Evolutionary conservation across 805 yeast species (phyloP).

Genomic region (Yarrowia alimentaria): DNA sequence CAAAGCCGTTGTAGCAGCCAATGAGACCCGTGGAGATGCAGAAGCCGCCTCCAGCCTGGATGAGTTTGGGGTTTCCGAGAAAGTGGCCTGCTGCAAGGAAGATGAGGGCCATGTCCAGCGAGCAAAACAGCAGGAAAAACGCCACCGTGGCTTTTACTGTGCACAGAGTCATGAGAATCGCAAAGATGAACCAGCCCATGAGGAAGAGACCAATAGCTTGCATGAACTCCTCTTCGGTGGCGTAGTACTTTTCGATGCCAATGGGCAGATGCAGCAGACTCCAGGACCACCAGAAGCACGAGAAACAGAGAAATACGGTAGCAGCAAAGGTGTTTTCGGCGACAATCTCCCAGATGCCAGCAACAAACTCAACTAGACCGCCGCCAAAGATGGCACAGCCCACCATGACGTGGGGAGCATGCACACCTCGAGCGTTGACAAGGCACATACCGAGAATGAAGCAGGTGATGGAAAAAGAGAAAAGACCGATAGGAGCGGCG

Average conservation of each 20-base stretch:
- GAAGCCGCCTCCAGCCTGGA: conserved; percentile 59
- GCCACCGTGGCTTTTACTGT: conserved; percentile 65
- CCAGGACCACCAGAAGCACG: conserved; percentile 66
- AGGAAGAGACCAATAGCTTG: conserved; percentile 61
- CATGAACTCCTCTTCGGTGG: conserved; percentile 31
- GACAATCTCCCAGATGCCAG: conserved; percentile 68
- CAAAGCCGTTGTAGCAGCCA: conserved; percentile 61
- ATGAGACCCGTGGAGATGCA: conserved; percentile 55
- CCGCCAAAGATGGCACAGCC: conserved; percentile 63
- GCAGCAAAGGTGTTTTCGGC: conserved; percentile 65
- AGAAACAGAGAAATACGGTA: conserved; percentile 45
- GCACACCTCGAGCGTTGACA: conserved; percentile 56
- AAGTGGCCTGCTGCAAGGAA: conserved; percentile 55
- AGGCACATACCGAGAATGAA: conserved; percentile 55
- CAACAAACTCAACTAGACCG: conserved; percentile 56
- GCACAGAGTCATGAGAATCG: conserved; percentile 51
- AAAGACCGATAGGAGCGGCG: conserved; percentile 62
- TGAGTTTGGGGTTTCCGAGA: conserved; percentile 41
- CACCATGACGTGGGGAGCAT: conserved; percentile 52
- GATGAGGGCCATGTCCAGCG: conserved; percentile 41
- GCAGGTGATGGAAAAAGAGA: conserved; percentile 59
- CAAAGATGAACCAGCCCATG: conserved; percentile 64
- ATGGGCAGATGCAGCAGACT: conserved; percentile 56
- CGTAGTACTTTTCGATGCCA: conserved; percentile 48
- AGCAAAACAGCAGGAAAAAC: conserved; percentile 55